Evolutionary conservation across 2,329 filamentous ascomycete species (phyloP), one percentile per base, ranked within the genome.

Genomic region (Blumeria hordei): DNA sequence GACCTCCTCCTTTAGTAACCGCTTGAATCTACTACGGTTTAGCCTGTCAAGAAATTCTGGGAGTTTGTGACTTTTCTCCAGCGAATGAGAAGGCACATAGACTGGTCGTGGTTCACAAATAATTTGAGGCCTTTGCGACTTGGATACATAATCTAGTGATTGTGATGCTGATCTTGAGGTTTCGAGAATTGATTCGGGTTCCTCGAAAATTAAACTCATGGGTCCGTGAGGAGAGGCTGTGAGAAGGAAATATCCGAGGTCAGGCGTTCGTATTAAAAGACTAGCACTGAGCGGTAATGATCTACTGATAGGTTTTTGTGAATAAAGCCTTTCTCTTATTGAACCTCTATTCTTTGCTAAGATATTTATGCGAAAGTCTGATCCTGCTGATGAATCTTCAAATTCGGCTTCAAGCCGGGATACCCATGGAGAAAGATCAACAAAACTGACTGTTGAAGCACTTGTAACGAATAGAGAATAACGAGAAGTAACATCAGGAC

Each of bases 391-490:
- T 1, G 74, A 73, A 55, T 75, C 72, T 10, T 70, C 73, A 14
- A 82, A 68, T 66, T 82, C 78, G 52, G 73, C 72, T 63, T 81
- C 78, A 0, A 82, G 69, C 1, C 77, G 72, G 64, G 78, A 81
- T 3, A 81, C 73, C 78, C 78, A 82, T 1, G 77, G 72, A 1
- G 74, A 68, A 36, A 82, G 68, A 1, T 77, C 81, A 11, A 82
- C 66, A 56, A 72, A 75, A 0, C 74, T 78, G 60, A 82, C 75
- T 56, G 74, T 76, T 5, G 72, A 74, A 41, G 77, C 71, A 58
- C 80, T 74, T 0, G 78, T 81, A 54, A 82, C 69, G 58, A 74
- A 81, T 60, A 82, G 78, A 12, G 70, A 74, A 64, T 82, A 82
- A 36, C 77, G 72, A 4, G 78, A 81, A 43, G 72, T 75, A 55